Conservation (phyloP, 2,329 filamentous ascomycete genomes). For the Talaromyces piceae region DNA sequence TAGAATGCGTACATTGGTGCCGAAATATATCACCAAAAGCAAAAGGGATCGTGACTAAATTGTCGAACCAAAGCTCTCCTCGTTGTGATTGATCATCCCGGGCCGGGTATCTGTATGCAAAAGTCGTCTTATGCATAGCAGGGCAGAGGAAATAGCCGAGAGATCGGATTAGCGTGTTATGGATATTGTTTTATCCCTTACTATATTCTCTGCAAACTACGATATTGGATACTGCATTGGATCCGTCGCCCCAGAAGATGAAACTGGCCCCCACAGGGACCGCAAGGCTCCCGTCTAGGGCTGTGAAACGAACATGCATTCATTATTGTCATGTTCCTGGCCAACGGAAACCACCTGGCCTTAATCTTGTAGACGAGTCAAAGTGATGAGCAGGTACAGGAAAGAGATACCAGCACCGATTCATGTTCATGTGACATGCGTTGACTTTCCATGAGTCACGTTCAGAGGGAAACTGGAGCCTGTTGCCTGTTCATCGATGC, state of each 20-base stretch:
- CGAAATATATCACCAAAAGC: no score
- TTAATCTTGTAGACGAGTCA: no score
- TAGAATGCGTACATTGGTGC: no score
- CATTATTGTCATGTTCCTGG: background rate
- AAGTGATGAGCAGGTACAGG: background rate
- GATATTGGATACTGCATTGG: background rate
- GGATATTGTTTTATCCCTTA: background rate
- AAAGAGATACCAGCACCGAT: background rate
- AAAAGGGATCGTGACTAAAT: no score
- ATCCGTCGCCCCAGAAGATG: slow-evolving; percentile 4
- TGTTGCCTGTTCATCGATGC: background rate
- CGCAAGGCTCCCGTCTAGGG: background rate
- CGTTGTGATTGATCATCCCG: no score
- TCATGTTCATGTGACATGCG: background rate
- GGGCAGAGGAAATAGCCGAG: no score
- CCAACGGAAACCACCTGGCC: background rate
- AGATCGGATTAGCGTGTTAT: background rate
- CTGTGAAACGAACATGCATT: background rate
- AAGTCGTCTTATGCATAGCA: no score
- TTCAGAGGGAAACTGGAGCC: background rate
- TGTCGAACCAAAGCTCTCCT: no score
- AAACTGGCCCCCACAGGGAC: slow-evolving; percentile 9
- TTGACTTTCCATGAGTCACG: background rate
- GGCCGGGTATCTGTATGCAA: no score
- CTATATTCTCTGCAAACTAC: background rate